Percentiles rank a stretch among this genome's conserved stretches.
Evolutionary conservation across 164 flowering plant species (phyloP).

Genomic region (Chimonanthus salicifolius): DNA sequence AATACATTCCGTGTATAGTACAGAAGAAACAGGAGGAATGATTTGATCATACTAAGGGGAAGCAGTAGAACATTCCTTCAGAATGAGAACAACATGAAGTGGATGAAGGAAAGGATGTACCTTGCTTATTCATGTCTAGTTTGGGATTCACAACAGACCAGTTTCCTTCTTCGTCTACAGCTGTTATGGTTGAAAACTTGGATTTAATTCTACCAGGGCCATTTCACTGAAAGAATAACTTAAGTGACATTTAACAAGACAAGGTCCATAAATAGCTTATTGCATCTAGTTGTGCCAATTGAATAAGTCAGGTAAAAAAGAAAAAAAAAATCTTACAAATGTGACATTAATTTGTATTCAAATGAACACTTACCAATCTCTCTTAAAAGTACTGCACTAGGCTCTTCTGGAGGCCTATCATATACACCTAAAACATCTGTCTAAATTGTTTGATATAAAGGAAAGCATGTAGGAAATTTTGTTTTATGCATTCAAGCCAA

Average conservation of each 20-base stretch:
- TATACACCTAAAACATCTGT: slow-evolving; percentile 96
- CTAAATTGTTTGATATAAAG: slow-evolving; percentile 37
- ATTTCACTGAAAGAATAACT: not conserved
- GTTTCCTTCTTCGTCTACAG: slow-evolving; percentile 75
- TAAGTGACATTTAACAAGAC: not conserved
- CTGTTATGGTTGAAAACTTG: slow-evolving; percentile 31
- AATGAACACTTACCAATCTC: slow-evolving; percentile 63
- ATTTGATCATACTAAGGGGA: not conserved
- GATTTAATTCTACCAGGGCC: slow-evolving; percentile 7
- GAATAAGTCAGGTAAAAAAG: not conserved
- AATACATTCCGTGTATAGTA: not conserved
- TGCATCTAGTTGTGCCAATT: not conserved
- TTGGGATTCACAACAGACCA: slow-evolving; percentile 79
- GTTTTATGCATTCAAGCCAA: not conserved
- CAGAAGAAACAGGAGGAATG: not conserved
- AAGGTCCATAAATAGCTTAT: not conserved
- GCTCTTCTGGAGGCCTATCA: slow-evolving; percentile 84
- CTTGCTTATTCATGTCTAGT: slow-evolving; percentile 42
- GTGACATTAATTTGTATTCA: not conserved
- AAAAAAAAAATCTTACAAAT: too few relatives aligned
- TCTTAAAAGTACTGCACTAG: slow-evolving; percentile 64
- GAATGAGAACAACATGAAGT: not conserved
- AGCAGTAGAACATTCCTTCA: not conserved
- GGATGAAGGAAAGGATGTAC: slow-evolving; percentile 19
- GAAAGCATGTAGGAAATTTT: slow-evolving; percentile 17